Evolutionary conservation across 2,329 filamentous ascomycete species (phyloP).

Genomic region (Fusarium tuaranense): DNA sequence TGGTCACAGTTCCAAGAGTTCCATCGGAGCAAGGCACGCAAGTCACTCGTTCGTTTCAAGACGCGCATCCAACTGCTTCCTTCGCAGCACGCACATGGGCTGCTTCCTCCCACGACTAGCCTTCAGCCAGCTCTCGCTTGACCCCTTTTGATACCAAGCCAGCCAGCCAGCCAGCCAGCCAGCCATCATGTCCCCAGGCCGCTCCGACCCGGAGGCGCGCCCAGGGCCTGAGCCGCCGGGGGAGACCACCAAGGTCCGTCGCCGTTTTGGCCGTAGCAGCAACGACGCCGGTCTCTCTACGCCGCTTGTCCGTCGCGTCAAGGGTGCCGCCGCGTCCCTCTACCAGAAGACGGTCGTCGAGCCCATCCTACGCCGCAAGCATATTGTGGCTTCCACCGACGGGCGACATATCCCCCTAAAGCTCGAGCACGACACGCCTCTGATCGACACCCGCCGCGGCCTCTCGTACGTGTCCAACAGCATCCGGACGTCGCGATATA

Average conservation of each 20-base stretch:
- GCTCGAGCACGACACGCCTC: constrained; percentile 52
- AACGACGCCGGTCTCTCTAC: constrained; percentile 18
- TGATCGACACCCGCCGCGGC: constrained; percentile 64
- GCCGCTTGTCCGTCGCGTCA: constrained; percentile 37
- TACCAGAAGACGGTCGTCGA: constrained; percentile 58
- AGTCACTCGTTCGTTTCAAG: constrained; percentile 39
- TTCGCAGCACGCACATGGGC: constrained; percentile 2
- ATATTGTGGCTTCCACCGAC: constrained; percentile 78
- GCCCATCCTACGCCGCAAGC: constrained; percentile 71
- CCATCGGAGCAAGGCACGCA: constrained; percentile 2
- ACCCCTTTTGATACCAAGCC: neutral
- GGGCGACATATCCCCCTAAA: constrained; percentile 65
- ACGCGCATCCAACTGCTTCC: constrained; percentile 3
- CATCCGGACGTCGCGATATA: constrained; percentile 88
- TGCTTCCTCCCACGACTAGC: constrained; percentile 15
- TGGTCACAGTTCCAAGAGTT: constrained; percentile 15
- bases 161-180: constrained; percentile 8
- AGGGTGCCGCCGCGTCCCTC: constrained; percentile 31
- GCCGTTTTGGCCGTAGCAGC: constrained; percentile 20
- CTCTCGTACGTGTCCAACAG: constrained; percentile 66
- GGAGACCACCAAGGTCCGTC: constrained; percentile 13
- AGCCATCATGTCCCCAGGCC: constrained; percentile 36
- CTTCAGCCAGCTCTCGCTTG: constrained; percentile 40
- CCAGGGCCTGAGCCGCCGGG: constrained; percentile 17
- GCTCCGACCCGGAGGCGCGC: constrained; percentile 21